Conservation (phyloP, 2,329 filamentous ascomycete species). For the Seiridium cupressi region DNA sequence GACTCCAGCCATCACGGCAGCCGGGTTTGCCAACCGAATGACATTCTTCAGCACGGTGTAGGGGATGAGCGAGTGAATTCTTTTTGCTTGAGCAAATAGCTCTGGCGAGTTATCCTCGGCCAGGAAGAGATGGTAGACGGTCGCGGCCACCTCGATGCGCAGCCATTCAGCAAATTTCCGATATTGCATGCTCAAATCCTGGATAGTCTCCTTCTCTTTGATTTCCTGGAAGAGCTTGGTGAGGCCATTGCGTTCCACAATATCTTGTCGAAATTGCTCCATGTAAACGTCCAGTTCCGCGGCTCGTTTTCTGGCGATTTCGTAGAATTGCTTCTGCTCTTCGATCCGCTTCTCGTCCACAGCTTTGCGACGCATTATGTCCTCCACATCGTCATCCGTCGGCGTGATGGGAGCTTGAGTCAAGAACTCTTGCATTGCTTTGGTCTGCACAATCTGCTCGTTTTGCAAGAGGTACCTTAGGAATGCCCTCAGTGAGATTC, state of each 20-base stretch:
- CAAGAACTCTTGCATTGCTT: slow-evolving; percentile 82
- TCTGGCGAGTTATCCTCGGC: slow-evolving; percentile 98
- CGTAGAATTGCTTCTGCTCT: slow-evolving; percentile 92
- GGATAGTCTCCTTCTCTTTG: slow-evolving; percentile 81
- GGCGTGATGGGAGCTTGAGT: slow-evolving; percentile 68
- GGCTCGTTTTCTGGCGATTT: slow-evolving; percentile 86
- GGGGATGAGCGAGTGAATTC: slow-evolving; percentile 91
- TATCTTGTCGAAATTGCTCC: slow-evolving; percentile 78
- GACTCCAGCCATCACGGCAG: slow-evolving; percentile 93
- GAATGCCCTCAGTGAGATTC: slow-evolving; percentile 88
- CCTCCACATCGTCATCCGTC: slow-evolving; percentile 78
- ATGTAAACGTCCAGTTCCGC: slow-evolving; percentile 96
- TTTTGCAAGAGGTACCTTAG: slow-evolving; percentile 84
- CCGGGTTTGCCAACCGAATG: slow-evolving; percentile 93
- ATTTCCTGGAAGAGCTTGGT: slow-evolving; percentile 93
- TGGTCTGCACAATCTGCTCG: slow-evolving; percentile 77
- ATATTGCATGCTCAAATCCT: slow-evolving; percentile 89
- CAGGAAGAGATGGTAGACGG: slow-evolving; percentile 94
- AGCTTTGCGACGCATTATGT: slow-evolving; percentile 75
- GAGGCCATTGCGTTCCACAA: slow-evolving; percentile 74
- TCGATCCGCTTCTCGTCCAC: slow-evolving; percentile 87
- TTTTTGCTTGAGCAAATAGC: slow-evolving; percentile 88
- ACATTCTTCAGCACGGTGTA: slow-evolving; percentile 95
- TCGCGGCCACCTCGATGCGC: slow-evolving; percentile 93
- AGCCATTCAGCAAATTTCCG: slow-evolving; percentile 99